Evolutionary conservation across 768 basidiomycete species (phyloP), one percentile per base, ranked within the genome.

Genomic region (Hygrocybe punicea): DNA sequence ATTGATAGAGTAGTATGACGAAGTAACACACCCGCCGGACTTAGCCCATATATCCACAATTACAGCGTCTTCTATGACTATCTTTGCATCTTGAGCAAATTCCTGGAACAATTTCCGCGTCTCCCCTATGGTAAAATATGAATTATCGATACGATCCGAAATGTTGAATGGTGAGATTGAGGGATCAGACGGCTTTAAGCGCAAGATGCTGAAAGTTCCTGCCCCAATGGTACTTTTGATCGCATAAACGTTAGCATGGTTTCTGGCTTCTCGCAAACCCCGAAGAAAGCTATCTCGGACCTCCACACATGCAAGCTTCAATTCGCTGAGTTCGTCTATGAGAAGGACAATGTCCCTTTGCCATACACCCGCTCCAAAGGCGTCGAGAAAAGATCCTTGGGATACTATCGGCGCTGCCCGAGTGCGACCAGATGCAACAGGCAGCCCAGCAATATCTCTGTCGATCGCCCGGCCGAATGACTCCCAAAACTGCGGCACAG

Each of bases 1-100:
- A 21, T 36, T 14, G 14, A 55, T 37, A 58, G 40, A 58, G 19
- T 45, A 55, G 46, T 55, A 23, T 48, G 56, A 44, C 29, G 29
- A 35, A 37, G 45, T 39, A 49, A 47, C 57, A 45, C 34, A 58
- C 58, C 58, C 53, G 24, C 37, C 48, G 17, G 53, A 55, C 24
- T 58, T 58, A 17, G 45, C 42, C 58, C 58, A 58, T 58, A 58
- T 33, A 48, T 58, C 58, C 33, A 46, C 40, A n/a, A 58, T 36
- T 17, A 58, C 37, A 34, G 13, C 45, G 44, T 55, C 53, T 13
- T 58, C 58, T 19, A 58, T 55, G 5, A 33, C 23, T 34, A 46
- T 46, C 5, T 34, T 39, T 13, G 9, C 4, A 50, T 58, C 58
- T 39, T 47, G 16, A 37, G 54, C 54, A 55, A 55, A 58, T 33